phyloP scores from a whole-genome alignment of 495 filamentous ascomycete species.

The Neurospora sp. region DNA sequence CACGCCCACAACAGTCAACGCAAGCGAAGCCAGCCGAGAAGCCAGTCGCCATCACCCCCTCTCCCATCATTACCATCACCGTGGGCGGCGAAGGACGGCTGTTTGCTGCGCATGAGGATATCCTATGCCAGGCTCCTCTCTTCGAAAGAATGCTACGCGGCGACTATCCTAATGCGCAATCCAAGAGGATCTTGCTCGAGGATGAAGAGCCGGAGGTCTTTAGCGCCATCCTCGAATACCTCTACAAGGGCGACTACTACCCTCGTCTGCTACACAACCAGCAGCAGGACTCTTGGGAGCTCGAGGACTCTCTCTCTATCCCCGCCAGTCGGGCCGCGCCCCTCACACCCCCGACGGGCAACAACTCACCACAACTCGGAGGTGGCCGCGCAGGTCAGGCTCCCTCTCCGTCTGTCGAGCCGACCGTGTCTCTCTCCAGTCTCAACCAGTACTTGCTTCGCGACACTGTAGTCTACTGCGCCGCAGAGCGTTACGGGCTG shows the following conservation, averaged over 20 bases:
- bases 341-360: constrained; percentile 26
- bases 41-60: constrained; percentile 31
- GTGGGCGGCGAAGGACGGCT: constrained; percentile 72
- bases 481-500: constrained; percentile 74
- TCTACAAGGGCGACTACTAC: constrained; percentile 92
- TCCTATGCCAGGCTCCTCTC: constrained; percentile 72
- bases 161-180: constrained; percentile 49
- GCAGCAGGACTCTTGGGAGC: constrained; percentile 55
- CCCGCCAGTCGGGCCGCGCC: constrained; percentile 15
- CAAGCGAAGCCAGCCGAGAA: constrained; percentile 40
- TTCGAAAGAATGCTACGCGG: constrained; percentile 55
- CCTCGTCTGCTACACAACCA: constrained; percentile 64
- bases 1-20: constrained; percentile 6
- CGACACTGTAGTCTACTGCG: constrained; percentile 88
- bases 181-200: constrained; percentile 65
- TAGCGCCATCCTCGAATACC: constrained; percentile 82
- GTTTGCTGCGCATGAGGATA: constrained; percentile 85
- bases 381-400: constrained; percentile 42
- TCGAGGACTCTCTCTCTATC: constrained; percentile 46
- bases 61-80: constrained; percentile 73
- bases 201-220: constrained; percentile 84
- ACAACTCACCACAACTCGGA: constrained; percentile 23
- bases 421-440: constrained; percentile 58
- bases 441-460: constrained; percentile 63
- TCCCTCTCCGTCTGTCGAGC: constrained; percentile 44